Base-by-base conservation (phyloP, 192 early-diverging fungal genomes). In the Diversispora eburnea region DNA sequence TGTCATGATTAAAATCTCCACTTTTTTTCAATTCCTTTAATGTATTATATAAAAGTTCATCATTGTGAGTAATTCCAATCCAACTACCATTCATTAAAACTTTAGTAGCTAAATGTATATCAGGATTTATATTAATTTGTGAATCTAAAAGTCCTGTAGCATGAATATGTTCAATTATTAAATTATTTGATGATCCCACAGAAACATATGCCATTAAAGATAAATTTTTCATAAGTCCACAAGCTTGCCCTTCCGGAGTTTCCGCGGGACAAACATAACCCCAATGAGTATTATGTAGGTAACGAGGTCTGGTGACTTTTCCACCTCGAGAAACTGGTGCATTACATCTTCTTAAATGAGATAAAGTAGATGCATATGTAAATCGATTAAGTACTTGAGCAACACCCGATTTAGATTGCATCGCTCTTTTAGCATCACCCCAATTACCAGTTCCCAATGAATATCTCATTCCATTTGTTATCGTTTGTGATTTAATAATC, bases 251-350 rank as follows among this genome's bases (percentile, higher is more conserved):
- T 84, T 99, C 98, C 20, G 98, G 98, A 17, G 98, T 99, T 78
- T 99, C 98, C 22, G 98, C 95, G 25, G 98, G 98, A 75, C 96
- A 97, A 15, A 86, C 87, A 87, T 98, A 91, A 57, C 98, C 98
- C 98, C 98, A 99, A 67, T 99, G 98, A 22, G 98, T 97, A 86
- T 98, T 98, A 82, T 99, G 98, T 72, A 99, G 85, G 79, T 98
- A 96, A 81, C 98, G 95, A 20, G 96, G 96, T 79, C 96, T 98
- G 51, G 98, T 94, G 47, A 98, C 86, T 81, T 99, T 99, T 70
- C 94, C 96, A 69, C 98, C 96, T 75, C 96, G 91, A 13, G 94
- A 95, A 71, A 98, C 95, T 5, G 98, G 98, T 5, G 96, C 96
- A 83, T 98, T 98, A 78, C 95, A 91, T 65, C 98, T 93, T 78